Evolutionary conservation across 495 filamentous ascomycete genomes (phyloP).

Genomic region (Cudoniella acicularis): DNA sequence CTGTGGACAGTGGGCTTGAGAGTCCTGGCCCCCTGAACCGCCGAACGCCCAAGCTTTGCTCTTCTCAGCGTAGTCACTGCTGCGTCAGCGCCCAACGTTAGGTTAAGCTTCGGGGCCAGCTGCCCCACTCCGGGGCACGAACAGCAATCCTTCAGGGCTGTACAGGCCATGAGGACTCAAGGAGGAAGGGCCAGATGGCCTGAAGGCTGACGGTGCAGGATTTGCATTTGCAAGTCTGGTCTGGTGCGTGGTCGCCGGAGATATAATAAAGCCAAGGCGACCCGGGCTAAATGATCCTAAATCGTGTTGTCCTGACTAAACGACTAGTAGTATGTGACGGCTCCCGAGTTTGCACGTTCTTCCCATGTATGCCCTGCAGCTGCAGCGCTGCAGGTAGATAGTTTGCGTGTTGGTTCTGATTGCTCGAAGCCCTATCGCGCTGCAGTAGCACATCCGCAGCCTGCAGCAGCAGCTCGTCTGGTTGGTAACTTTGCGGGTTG

Average conservation of each 20-base stretch:
- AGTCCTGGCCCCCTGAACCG: background rate
- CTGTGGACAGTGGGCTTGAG: background rate
- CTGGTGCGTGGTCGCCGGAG: background rate
- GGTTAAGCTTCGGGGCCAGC: background rate
- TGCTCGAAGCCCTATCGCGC: slow-evolving; percentile 8
- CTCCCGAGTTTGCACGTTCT: background rate
- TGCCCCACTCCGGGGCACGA: background rate
- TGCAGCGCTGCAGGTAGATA: slow-evolving; percentile 6
- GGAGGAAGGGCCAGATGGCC: too few relatives aligned
- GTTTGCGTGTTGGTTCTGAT: slow-evolving; percentile 3
- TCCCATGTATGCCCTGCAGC: slow-evolving; percentile 11
- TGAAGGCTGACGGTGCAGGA: background rate
- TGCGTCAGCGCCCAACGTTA: background rate
- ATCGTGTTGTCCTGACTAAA: background rate
- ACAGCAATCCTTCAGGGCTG: background rate
- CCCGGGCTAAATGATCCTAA: background rate
- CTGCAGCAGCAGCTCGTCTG: background rate
- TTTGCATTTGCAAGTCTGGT: background rate
- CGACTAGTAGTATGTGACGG: background rate
- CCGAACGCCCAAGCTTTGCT: background rate
- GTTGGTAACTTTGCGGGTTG: background rate
- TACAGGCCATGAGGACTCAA: background rate
- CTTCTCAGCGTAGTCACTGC: background rate
- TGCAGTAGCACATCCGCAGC: slow-evolving; percentile 22
- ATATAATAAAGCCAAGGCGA: background rate